phyloP scores from a whole-genome alignment of 2,329 filamentous ascomycete genomes.

The Huntiella omanensis region DNA sequence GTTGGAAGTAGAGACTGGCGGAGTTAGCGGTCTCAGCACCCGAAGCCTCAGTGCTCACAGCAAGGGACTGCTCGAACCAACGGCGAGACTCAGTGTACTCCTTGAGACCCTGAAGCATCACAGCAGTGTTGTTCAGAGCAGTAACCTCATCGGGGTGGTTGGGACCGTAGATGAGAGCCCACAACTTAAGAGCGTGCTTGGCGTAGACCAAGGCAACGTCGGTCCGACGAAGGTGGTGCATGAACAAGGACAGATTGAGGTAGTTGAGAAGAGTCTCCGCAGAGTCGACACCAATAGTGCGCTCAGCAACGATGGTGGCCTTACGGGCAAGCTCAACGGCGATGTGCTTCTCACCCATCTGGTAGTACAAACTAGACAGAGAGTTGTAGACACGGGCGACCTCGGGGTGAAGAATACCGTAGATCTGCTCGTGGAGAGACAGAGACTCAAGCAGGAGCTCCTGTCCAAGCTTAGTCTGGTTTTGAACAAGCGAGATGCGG shows the following conservation, averaged over 20 bases:
- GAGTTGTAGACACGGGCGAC: conserved; percentile 91
- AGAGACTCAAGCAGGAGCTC: conserved; percentile 91
- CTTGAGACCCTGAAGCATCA: conserved; percentile 95
- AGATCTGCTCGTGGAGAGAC: conserved; percentile 94
- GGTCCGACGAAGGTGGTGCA: conserved; percentile 83
- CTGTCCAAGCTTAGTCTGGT: conserved; percentile 88
- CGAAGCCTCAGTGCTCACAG: conserved; percentile 75
- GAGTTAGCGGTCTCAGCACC: conserved; percentile 82
- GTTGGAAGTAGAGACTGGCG: conserved; percentile 88
- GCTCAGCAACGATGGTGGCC: conserved; percentile 87
- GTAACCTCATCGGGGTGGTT: conserved; percentile 96
- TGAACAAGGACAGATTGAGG: conserved; percentile 83
- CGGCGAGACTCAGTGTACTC: conserved; percentile 83
- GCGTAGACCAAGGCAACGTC: conserved; percentile 73
- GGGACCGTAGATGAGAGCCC: conserved; percentile 90
- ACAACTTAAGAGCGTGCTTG: conserved; percentile 80
- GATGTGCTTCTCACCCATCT: conserved; percentile 91
- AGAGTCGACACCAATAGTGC: conserved; percentile 83
- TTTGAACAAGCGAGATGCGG: conserved; percentile 85
- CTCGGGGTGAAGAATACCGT: conserved; percentile 90
- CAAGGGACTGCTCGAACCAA: conserved; percentile 90
- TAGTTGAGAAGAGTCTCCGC: conserved; percentile 89
- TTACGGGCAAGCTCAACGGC: conserved; percentile 92
- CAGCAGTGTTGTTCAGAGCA: conserved; percentile 93
- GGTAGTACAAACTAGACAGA: conserved; percentile 88